These are phyloP conservation scores for Albophoma yamanashiensis DNA, from an alignment of 2,329 filamentous ascomycete species.

Conservation along the genomic window DNA sequence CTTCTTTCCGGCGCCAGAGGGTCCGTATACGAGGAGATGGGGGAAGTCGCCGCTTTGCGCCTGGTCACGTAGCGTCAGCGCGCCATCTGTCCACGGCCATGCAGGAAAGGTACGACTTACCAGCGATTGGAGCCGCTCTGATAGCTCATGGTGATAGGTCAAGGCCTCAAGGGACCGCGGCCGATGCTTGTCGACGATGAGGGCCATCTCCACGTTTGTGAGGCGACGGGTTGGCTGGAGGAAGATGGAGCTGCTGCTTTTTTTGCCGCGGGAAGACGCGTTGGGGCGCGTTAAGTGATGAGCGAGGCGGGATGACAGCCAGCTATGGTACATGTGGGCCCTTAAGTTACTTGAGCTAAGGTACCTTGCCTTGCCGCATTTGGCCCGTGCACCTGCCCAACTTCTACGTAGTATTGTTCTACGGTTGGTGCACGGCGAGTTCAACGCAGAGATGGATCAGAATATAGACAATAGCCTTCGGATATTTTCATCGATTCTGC, in stretches of 20 bases:
- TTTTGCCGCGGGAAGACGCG: conserved; percentile 17
- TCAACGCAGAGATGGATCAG: background rate
- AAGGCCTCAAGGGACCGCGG: conserved; percentile 67
- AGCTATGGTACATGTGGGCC: no score
- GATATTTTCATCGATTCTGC: background rate
- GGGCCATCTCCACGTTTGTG: conserved; percentile 39
- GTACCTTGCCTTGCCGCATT: background rate
- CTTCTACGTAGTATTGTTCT: background rate
- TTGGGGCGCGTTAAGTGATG: conserved; percentile 26
- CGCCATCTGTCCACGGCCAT: background rate
- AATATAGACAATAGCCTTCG: background rate
- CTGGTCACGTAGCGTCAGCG: conserved; percentile 31
- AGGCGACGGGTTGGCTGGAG: conserved; percentile 3
- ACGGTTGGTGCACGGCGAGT: background rate
- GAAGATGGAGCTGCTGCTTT: conserved; percentile 10
- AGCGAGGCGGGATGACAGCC: background rate
- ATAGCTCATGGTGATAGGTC: conserved; percentile 83
- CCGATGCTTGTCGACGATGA: conserved; percentile 62
- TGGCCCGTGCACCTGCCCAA: background rate
- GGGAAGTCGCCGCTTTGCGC: conserved; percentile 96
- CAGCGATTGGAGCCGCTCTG: conserved; percentile 73
- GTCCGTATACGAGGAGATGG: conserved; percentile 92
- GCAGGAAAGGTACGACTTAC: conserved; percentile 37
- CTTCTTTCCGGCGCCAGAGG: conserved; percentile 95
- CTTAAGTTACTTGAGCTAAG: no score